Evolutionary conservation across 768 basidiomycete genomes (phyloP).

Genomic region (Erythrobasidium yunnanense): DNA sequence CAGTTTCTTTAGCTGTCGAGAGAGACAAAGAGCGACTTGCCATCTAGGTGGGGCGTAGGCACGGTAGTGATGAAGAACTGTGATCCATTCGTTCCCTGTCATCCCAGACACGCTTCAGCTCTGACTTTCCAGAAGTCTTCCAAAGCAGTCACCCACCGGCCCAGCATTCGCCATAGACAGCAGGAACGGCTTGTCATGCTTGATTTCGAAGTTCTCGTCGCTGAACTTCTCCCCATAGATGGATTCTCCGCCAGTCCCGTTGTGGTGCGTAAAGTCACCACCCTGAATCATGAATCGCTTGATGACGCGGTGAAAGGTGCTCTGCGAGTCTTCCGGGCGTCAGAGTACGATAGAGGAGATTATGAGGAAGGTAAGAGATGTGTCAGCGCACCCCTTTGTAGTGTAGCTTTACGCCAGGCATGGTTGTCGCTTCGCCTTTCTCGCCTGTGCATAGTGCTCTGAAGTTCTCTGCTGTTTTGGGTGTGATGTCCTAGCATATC

Average conservation of each 20-base stretch:
- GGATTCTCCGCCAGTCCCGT: conserved; percentile 33
- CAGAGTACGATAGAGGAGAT: background rate
- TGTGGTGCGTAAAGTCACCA: conserved; percentile 29
- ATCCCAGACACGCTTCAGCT: background rate
- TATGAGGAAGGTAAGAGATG: background rate
- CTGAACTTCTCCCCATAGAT: conserved; percentile 33
- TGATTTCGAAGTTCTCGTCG: conserved; percentile 30
- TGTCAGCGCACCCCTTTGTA: conserved; percentile 26
- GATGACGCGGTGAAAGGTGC: conserved; percentile 27
- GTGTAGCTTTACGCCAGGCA: conserved; percentile 17
- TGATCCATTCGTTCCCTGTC: conserved; percentile 29
- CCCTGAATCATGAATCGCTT: conserved; percentile 32
- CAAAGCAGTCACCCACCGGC: background rate
- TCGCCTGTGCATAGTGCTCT: conserved; percentile 32
- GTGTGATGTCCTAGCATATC: conserved; percentile 7
- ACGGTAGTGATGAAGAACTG: conserved; percentile 33
- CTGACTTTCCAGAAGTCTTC: background rate
- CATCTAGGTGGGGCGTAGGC: conserved; percentile 32
- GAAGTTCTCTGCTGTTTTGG: conserved; percentile 33
- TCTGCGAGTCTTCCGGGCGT: background rate
- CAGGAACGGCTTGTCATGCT: conserved; percentile 15
- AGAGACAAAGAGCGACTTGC: too few species aligned
- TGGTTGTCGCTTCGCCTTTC: conserved; percentile 16
- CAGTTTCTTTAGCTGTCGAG: conserved; percentile 13
- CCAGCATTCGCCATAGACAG: conserved; percentile 36